These are phyloP conservation scores for Pythium guiyangense DNA, from an alignment of 352 stramenopile genomes.

Conservation along the genomic window DNA sequence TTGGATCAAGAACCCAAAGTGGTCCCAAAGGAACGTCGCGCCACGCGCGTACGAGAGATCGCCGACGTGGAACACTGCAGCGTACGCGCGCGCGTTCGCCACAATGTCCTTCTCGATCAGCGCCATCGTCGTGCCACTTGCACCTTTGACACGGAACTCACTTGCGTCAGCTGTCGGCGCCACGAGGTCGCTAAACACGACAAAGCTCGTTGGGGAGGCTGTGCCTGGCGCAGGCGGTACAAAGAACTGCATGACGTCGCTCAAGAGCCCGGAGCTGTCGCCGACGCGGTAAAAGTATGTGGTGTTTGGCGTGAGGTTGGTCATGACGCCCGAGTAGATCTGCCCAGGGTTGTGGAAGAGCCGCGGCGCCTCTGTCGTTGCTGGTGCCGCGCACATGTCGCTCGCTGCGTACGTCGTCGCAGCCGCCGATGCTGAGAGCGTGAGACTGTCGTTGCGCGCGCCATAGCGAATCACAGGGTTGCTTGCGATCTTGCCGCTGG, in stretches of 20 bases:
- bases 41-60: constrained; percentile 75
- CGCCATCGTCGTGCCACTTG: constrained; percentile 12
- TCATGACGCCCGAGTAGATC: constrained; percentile 16
- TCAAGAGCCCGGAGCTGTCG: constrained; percentile 2
- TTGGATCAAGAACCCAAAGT: constrained; percentile 80
- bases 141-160: constrained; percentile 12
- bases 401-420: constrained; percentile 12
- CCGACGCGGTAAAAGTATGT: constrained; percentile 19
- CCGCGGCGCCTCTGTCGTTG: constrained; percentile 7
- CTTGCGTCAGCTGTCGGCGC: constrained; percentile 7
- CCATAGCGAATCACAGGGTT: constrained; percentile 35
- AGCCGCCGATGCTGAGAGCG: constrained; percentile 2
- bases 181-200: constrained; percentile 55
- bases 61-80: constrained; percentile 79
- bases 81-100: constrained; percentile 27
- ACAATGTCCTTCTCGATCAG: constrained; percentile 14
- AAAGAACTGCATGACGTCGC: constrained; percentile 14
- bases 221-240: constrained; percentile 7
- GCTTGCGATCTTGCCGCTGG: constrained; percentile 25
- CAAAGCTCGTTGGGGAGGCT: constrained; percentile 26
- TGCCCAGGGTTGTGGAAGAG: constrained; percentile 11
- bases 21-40: constrained; percentile 79
- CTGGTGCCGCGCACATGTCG: constrained; percentile 12
- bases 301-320: constrained; percentile 2
- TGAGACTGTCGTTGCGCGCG: constrained; percentile 16